Evolutionary conservation across 345 rosid species (phyloP), one percentile per base, ranked within the genome.

Genomic region (Arabidopsis arenosa): DNA sequence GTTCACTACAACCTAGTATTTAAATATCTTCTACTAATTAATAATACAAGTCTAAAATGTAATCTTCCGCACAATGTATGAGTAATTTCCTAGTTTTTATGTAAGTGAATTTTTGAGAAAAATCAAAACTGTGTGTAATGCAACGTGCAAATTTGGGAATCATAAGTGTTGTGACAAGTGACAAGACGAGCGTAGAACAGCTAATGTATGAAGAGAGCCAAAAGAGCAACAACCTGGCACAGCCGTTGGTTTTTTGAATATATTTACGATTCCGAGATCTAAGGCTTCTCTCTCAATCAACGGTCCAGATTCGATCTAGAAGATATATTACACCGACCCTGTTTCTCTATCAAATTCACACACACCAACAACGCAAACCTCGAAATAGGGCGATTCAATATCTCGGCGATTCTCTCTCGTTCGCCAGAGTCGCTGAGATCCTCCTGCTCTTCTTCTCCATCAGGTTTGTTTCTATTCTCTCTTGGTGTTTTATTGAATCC

Each of bases 271-370:
- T 69, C 79, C 79, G 63, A 68, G 55, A 68, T 76, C 64, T 76
- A 52, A 43, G 74, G 74, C 18, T 1, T 21, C 67, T 68, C 28
- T 52, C 21, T 5, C 54, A 68, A 68, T 37, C 74, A 68, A 68
- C 79, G 79, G 79, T 33, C 40, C 74, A 60, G 63, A 75, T 75
- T 75, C 33, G 8, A 68, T 61, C 63, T 43, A 11, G 12, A 58
- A 49, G 10, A 60, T 32, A 32, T 66, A 66, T 47, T 47, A 55
- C 72, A 40, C 53, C 53, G 62, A 51, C 74, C 30, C 36, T 33
- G 43, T 43, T 21, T 39, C 68, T 41, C 55, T 51, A 17, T 67
- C 67, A 40, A 39, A 48, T 14, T 17, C 21, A 17, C 21, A 17
- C 54, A 59, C 45, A 15, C 51, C 18, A 48, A 53, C 9, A 12